These are phyloP conservation scores for Gremmenia infestans DNA, from an alignment of 2,329 filamentous ascomycete species.

Conservation along the genomic window DNA sequence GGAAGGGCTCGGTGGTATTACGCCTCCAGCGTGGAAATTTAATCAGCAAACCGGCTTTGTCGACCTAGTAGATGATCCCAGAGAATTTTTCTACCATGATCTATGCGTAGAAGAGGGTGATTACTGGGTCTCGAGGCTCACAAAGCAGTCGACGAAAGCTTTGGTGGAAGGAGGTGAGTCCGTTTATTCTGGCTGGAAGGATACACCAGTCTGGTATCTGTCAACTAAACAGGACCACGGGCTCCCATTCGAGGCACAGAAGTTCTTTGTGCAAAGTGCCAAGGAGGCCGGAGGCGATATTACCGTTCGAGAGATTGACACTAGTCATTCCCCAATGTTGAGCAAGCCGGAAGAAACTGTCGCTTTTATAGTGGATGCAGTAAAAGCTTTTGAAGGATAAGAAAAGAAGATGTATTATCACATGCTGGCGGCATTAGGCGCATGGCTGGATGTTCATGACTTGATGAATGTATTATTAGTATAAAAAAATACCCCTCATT, in stretches of 20 bases:
- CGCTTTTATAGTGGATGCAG: constrained; percentile 35
- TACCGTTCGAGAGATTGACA: constrained; percentile 34
- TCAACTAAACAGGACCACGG: constrained; percentile 35
- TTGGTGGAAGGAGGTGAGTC: constrained; percentile 36
- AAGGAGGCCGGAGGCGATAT: constrained; percentile 33
- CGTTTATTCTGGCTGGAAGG: constrained; percentile 27
- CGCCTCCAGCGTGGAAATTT: constrained; percentile 34
- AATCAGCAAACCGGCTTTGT: constrained; percentile 36
- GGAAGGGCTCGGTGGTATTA: constrained; percentile 33
- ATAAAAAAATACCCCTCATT: too few relatives aligned
- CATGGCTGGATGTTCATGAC: too few relatives aligned
- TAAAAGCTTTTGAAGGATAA: constrained; percentile 20
- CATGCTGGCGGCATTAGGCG: too few relatives aligned
- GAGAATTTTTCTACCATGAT: constrained; percentile 42
- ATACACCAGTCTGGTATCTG: constrained; percentile 34
- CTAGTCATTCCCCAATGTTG: constrained; percentile 41
- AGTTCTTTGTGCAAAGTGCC: constrained; percentile 33
- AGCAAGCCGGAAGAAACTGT: constrained; percentile 35
- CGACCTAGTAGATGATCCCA: constrained; percentile 29
- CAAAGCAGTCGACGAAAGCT: constrained; percentile 35
- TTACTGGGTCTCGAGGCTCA: constrained; percentile 36
- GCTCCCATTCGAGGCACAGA: constrained; percentile 35
- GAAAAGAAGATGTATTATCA: background rate
- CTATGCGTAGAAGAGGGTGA: constrained; percentile 36
- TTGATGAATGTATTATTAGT: too few relatives aligned